Conservation (phyloP, 371 early-diverging fungal species). For the Blastocladiella emersonii region DNA sequence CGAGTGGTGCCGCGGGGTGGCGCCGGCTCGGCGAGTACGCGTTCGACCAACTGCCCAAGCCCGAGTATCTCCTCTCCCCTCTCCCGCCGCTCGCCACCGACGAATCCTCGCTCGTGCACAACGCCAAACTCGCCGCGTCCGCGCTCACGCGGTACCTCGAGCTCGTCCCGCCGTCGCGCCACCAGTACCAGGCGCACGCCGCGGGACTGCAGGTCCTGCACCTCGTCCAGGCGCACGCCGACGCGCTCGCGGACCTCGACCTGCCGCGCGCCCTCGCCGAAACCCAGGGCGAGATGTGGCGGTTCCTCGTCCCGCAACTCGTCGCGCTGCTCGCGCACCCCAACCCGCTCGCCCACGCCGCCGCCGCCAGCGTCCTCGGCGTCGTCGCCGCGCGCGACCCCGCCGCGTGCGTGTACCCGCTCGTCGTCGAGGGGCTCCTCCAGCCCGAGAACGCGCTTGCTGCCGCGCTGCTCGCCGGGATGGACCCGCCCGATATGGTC, state of each 20-base stretch:
- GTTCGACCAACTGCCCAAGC: too few relatives aligned
- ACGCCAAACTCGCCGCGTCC: too few relatives aligned
- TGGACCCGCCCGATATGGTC: constrained; percentile 29
- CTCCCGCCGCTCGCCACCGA: too few relatives aligned
- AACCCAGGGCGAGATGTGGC: constrained; percentile 43
- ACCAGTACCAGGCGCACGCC: background rate
- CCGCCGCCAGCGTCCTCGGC: constrained; percentile 34
- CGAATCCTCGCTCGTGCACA: too few relatives aligned
- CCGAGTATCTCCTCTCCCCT: too few relatives aligned
- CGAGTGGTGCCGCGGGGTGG: too few relatives aligned
- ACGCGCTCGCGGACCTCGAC: background rate
- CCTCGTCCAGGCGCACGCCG: background rate
- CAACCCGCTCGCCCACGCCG: constrained; percentile 31
- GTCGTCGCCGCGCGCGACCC: constrained; percentile 47
- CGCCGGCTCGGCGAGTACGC: too few relatives aligned
- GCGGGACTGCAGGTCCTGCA: background rate
- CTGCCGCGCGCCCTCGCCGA: constrained; percentile 9
- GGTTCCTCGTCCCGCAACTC: constrained; percentile 59
- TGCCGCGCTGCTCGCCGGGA: constrained; percentile 23
- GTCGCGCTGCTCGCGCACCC: constrained; percentile 60
- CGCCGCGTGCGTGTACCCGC: constrained; percentile 51
- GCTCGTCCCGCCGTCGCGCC: too few relatives aligned
- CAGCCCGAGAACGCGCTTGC: constrained; percentile 21
- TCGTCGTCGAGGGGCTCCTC: constrained; percentile 39
- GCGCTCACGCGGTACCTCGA: too few relatives aligned